Evolutionary conservation across 2,329 filamentous ascomycete species (phyloP).

Genomic region (Clarireedia hainanense): DNA sequence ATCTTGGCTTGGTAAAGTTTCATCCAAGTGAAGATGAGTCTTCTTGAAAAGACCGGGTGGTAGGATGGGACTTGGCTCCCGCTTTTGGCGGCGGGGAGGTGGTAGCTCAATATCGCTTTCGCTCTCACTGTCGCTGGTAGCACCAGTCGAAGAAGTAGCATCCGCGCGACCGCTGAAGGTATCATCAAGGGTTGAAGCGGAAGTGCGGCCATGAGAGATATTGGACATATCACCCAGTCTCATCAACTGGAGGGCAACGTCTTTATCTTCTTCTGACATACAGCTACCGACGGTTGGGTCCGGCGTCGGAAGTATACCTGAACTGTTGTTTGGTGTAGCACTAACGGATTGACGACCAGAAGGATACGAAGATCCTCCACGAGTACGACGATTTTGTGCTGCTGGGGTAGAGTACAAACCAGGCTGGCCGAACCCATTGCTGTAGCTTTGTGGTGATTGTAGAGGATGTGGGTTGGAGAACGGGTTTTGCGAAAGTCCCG

Average conservation of each 20-base stretch:
- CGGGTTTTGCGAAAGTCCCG: slow-evolving; percentile 67
- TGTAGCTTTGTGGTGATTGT: slow-evolving; percentile 76
- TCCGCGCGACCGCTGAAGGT: slow-evolving; percentile 88
- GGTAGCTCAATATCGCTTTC: slow-evolving; percentile 58
- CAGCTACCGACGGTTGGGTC: slow-evolving; percentile 96
- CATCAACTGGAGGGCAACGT: slow-evolving; percentile 95
- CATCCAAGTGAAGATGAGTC: slow-evolving; percentile 40
- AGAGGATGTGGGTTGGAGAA: slow-evolving; percentile 71
- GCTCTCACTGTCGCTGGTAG: slow-evolving; percentile 70
- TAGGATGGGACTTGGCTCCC: slow-evolving; percentile 44
- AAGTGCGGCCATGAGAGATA: slow-evolving; percentile 86
- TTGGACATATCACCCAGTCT: slow-evolving; percentile 90
- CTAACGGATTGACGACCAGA: slow-evolving; percentile 32
- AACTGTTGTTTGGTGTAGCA: slow-evolving; percentile 35
- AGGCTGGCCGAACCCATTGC: slow-evolving; percentile 44
- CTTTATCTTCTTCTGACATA: slow-evolving; percentile 88
- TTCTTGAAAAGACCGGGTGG: slow-evolving; percentile 37
- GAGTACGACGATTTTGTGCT: slow-evolving; percentile 58
- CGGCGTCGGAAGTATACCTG: slow-evolving; percentile 76
- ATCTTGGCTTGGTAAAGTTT: slow-evolving; percentile 48
- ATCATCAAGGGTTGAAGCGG: slow-evolving; percentile 87
- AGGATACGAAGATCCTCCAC: slow-evolving; percentile 53
- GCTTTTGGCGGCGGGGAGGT: slow-evolving; percentile 50
- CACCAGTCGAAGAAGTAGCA: slow-evolving; percentile 73
- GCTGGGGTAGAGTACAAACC: slow-evolving; percentile 56